Conservation (phyloP, 345 rosid genomes). For the Citrus reticulata region DNA sequence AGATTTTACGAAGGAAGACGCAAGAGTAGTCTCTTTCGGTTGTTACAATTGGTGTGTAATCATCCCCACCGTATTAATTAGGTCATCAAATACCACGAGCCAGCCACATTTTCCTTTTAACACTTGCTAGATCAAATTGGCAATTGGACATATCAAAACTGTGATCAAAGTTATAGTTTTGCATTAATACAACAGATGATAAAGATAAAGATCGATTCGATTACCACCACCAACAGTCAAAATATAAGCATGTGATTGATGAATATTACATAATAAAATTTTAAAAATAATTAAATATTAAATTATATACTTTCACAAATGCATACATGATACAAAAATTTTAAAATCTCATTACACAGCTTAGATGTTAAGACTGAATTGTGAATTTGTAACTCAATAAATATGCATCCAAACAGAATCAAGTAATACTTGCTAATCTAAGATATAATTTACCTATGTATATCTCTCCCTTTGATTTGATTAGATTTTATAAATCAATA, state of each 20-base stretch:
- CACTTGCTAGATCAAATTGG: background rate
- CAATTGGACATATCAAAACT: background rate
- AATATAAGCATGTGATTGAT: background rate
- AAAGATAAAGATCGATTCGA: background rate
- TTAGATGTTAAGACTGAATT: too few relatives aligned
- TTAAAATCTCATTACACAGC: too few relatives aligned
- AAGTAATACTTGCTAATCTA: too few relatives aligned
- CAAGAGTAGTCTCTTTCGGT: background rate
- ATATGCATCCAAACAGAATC: too few relatives aligned
- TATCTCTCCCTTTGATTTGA: background rate
- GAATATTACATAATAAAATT: too few relatives aligned
- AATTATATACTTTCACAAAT: too few relatives aligned
- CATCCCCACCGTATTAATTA: background rate
- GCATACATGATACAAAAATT: too few relatives aligned
- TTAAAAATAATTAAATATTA: too few relatives aligned
- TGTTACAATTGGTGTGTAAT: background rate
- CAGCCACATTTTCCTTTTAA: background rate
- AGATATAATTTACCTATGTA: background rate
- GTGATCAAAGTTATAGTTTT: background rate
- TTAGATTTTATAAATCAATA: too few relatives aligned
- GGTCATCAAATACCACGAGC: background rate
- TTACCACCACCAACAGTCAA: background rate
- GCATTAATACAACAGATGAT: background rate
- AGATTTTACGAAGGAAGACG: background rate
- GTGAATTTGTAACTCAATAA: too few relatives aligned